Percentiles rank a stretch among this genome's conserved stretches.
Conservation (phyloP, 305 asterid genomes). For the Vinca major region DNA sequence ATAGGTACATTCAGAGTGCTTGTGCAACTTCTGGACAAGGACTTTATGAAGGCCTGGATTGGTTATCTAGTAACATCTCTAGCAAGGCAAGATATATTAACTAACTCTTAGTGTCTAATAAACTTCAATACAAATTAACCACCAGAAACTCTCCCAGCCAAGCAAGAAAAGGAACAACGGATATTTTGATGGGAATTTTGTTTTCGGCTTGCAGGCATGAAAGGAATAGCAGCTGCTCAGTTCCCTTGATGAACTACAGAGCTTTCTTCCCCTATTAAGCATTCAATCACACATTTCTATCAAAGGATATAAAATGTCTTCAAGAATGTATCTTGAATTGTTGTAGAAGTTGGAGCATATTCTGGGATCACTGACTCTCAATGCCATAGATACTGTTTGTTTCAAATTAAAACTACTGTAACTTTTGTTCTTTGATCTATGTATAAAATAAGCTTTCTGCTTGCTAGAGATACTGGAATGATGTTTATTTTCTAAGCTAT, state of each 20-base stretch:
- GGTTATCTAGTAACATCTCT: constrained; percentile 35
- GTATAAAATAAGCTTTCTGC: neutral
- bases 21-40: constrained; percentile 47
- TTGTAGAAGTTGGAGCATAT: neutral
- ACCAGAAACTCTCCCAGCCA: neutral
- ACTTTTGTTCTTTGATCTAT: neutral
- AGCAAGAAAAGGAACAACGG: neutral
- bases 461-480: neutral
- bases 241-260: neutral
- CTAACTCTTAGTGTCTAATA: neutral
- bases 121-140: neutral
- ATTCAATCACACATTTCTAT: neutral
- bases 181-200: neutral
- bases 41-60: constrained; percentile 49
- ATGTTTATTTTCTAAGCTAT: neutral
- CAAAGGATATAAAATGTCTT: neutral
- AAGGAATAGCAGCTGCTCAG: neutral
- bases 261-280: neutral
- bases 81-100: constrained; percentile 22
- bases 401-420: neutral
- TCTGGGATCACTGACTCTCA: neutral
- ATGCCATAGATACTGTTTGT: neutral
- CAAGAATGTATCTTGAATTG: neutral
- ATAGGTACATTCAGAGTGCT: constrained; percentile 39
- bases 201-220: constrained; percentile 8